Base-by-base conservation (phyloP, 805 yeast genomes). In the Yamadazyma olivae region DNA sequence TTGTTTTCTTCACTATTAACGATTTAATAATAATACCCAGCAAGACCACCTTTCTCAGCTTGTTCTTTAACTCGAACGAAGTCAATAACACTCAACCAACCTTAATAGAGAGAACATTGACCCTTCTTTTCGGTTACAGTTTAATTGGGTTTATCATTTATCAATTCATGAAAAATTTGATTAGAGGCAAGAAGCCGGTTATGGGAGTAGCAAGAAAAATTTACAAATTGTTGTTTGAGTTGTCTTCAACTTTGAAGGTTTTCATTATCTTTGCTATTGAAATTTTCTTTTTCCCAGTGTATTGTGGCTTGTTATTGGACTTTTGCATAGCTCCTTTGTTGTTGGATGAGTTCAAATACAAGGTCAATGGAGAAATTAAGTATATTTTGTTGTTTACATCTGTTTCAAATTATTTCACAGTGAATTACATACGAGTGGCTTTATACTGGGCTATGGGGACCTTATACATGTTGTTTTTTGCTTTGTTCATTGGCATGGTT, bases 401-500 rank as follows among this genome's bases (percentile, higher is more conserved):
- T 3, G 15, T 15, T 12, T 32, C 41, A 13, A 18, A 29, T 15
- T 29, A 35, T 10, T 38, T 41, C 22, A 31, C 39, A 1, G 33
- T 37, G 3, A 27, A 34, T 23, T 54, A 55, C 33, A 30, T 57
- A 9, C 33, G 57, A 18, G 36, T 50, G 3, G 43, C 51, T 6
- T 18, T 60, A 3, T 67, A 67, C 43, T 90, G 95, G 95, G 58
- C 65, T 4, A 46, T 71, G 36, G 98, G 99, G 5, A 88, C 96
- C 0, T 45, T 71, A 9, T 93, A 88, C 65, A 90, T 93, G 98
- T 80, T 82, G 44, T 68, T 78, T 49, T 81, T 93, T 63, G 95
- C 97, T 1, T 64, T 83, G 32, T 91, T 79, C 59, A 89, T 91
- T 20, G 85, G 95, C 14, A 82, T 89, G 89, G 73, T 81, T 15